Evolutionary conservation across 768 basidiomycete species (phyloP).

Genomic region (Boletus huronensis): DNA sequence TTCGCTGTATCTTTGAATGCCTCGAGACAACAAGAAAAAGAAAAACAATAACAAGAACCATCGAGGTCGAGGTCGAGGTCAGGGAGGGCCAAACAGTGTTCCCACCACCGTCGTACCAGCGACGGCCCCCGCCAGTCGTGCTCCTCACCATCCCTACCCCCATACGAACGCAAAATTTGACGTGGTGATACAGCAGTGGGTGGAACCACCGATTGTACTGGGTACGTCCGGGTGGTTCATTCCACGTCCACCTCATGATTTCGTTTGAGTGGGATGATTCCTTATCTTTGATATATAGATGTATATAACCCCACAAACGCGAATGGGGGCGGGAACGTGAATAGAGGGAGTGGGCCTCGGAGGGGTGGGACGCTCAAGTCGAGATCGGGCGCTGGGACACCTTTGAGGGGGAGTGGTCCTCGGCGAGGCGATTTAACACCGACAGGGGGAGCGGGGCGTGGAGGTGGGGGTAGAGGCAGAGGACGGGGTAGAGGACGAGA

Average conservation of each 20-base stretch:
- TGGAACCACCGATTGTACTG: not conserved
- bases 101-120: not conserved
- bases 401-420: constrained; percentile 16
- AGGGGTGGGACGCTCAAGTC: constrained; percentile 2
- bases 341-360: constrained; percentile 4
- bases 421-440: constrained; percentile 8
- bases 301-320: constrained; percentile 7
- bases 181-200: constrained; percentile 25
- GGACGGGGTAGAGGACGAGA: constrained; percentile 13
- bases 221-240: constrained; percentile 17
- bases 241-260: not conserved
- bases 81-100: not conserved
- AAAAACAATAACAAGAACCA: constrained; percentile 20
- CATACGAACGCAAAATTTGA: constrained; percentile 22
- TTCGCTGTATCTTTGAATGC: constrained; percentile 15
- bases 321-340: not conserved
- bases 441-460: constrained; percentile 15
- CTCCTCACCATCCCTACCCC: constrained; percentile 17
- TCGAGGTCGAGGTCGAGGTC: constrained; percentile 25
- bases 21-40: constrained; percentile 11
- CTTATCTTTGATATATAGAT: constrained; percentile 7
- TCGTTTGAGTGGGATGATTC: not conserved
- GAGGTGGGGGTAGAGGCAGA: constrained; percentile 27
- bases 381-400: constrained; percentile 14
- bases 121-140: not conserved